phyloP scores from a whole-genome alignment of 352 stramenopile species.

The Discostella stelligera region DNA sequence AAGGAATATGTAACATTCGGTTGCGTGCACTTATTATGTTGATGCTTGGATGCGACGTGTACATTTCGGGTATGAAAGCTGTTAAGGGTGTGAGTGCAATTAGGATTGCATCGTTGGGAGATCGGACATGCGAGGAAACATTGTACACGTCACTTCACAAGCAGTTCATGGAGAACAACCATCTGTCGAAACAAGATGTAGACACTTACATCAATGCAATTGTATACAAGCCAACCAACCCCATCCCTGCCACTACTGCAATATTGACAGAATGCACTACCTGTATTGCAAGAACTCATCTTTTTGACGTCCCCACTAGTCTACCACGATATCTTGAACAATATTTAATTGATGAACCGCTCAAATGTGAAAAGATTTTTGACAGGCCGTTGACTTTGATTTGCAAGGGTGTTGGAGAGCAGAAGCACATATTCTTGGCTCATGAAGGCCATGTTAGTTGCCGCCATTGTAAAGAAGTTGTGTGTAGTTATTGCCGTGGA shows the following conservation, averaged over 20 bases:
- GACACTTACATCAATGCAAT: no score
- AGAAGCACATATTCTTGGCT: conserved; percentile 1
- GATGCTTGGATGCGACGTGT: no score
- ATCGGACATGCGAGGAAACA: background rate
- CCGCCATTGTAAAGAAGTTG: background rate
- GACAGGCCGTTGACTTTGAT: background rate
- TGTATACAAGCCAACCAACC: no score
- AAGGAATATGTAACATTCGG: no score
- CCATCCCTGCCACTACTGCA: no score
- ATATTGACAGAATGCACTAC: background rate
- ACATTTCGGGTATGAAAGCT: no score
- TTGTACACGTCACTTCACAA: background rate
- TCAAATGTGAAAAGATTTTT: background rate
- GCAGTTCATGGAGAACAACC: conserved; percentile 1
- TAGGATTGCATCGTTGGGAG: background rate
- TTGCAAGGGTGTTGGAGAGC: conserved; percentile 1
- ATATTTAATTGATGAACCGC: conserved; percentile 7
- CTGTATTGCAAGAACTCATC: background rate
- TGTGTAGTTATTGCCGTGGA: no score
- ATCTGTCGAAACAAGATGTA: no score
- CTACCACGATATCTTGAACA: no score
- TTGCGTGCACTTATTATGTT: no score
- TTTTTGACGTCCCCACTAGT: no score
- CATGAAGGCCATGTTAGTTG: background rate
- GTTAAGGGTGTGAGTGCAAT: conserved; percentile 2